Conservation (phyloP, 2,329 filamentous ascomycete species). For the Talaromyces sp. region DNA sequence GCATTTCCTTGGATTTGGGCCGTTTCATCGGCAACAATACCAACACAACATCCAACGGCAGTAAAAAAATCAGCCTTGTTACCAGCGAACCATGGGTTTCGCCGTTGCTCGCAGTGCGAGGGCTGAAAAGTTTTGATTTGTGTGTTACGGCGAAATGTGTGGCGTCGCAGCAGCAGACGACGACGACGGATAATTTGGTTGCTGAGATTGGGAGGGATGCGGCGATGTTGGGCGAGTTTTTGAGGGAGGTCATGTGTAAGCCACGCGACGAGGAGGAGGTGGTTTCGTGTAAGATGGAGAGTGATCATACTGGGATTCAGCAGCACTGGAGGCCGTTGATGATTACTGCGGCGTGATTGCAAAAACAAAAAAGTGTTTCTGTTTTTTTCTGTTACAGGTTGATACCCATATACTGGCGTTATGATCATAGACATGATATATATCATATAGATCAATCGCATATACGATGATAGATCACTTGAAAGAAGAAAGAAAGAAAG, state of each 20-base stretch:
- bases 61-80: conserved; percentile 19
- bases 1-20: conserved; percentile 27
- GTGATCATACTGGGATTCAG: background rate
- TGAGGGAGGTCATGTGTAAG: conserved; percentile 22
- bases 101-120: conserved; percentile 25
- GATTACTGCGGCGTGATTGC: conserved; percentile 24
- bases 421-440: background rate
- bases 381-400: background rate
- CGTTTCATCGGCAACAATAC: conserved; percentile 19
- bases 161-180: conserved; percentile 18
- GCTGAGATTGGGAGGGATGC: conserved; percentile 23
- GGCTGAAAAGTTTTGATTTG: conserved; percentile 26
- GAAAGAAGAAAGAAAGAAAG: no score
- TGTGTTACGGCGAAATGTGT: conserved; percentile 31
- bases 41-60: conserved; percentile 17
- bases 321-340: conserved; percentile 15
- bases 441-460: background rate
- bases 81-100: conserved; percentile 24
- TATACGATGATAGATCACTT: background rate
- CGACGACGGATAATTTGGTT: conserved; percentile 14
- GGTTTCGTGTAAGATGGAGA: background rate
- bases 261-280: conserved; percentile 8
- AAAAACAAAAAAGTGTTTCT: no score
- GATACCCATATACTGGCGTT: conserved; percentile 6
- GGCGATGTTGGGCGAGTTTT: conserved; percentile 19